Conservation (phyloP, 1,139 yeast species). For the Lodderomyces oxycetoniae region DNA sequence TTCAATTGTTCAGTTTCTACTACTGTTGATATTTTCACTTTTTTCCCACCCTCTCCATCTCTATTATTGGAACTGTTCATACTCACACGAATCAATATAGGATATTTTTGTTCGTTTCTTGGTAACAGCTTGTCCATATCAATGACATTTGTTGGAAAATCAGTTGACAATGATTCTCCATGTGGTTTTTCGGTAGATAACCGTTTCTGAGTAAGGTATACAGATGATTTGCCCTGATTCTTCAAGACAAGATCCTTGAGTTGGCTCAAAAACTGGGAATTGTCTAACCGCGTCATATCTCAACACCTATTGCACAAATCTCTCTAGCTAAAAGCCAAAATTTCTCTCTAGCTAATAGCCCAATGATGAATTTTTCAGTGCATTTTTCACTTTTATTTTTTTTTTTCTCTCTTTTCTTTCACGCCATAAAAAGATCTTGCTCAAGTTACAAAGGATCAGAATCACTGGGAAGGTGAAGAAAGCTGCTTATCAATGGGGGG, state of each 20-base stretch:
- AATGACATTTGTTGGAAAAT: conserved; percentile 38
- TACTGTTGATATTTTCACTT: conserved; percentile 58
- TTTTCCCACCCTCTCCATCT: conserved; percentile 36
- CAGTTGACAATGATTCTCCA: conserved; percentile 12
- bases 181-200: conserved; percentile 13
- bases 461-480: too few species aligned
- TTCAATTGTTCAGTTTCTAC: conserved; percentile 56
- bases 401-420: too few species aligned
- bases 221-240: conserved; percentile 38
- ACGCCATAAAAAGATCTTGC: too few species aligned
- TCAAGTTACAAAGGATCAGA: too few species aligned
- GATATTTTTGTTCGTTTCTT: conserved; percentile 28
- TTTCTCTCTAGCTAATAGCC: too few species aligned
- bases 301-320: too few species aligned
- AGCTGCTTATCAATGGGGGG: too few species aligned
- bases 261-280: conserved; percentile 33
- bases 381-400: too few species aligned
- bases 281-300: conserved; percentile 42
- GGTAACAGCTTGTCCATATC: conserved; percentile 4
- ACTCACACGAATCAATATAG: conserved; percentile 49
- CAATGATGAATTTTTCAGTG: too few species aligned
- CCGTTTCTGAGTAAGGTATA: conserved; percentile 43
- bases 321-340: too few species aligned
- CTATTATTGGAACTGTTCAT: conserved; percentile 48
- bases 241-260: conserved; percentile 24